Base-by-base conservation (phyloP, 306 rosid species). In the Dryas drummondii region DNA sequence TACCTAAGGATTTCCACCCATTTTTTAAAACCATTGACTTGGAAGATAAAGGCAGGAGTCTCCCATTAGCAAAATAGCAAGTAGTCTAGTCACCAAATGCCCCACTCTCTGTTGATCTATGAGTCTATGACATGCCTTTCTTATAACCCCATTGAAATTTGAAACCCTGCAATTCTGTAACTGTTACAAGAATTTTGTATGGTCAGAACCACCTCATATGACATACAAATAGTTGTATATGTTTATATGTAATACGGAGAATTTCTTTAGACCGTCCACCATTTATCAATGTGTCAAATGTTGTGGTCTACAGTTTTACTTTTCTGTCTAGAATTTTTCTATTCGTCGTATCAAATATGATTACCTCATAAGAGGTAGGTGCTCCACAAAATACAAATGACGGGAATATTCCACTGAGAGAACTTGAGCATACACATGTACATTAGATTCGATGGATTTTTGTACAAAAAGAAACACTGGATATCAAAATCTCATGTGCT, bases 391-490 rank as follows among this genome's bases (percentile, higher is more conserved):
- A 19, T 15, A 72, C 45, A 72, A 57, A 57, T 57, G 55, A 45
- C 15, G 12, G 22, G 53, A 45, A 32, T 22, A 54, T 71, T 57
- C 66, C 76, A 55, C 45, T 57, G 26, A 46, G 45, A 57, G 9
- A 71, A 71, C 59, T 42, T 69, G 5, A 47, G 41, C 15, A 44
- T 60, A 62, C 58, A 55, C 9, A 74, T 14, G 61, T 72, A 68
- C 48, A 60, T 32, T 32, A 27, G 77, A 71, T 71, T 52, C 48
- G 67, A 57, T 41, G 66, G 59, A 26, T 14, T 67, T 44, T 37
- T 69, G 68, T 75, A 80, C 84, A 75, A 42, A 32, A 80, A 52
- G 45, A 48, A 70, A 44, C 73, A 75, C 70, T 12, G 45, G 59
- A 75, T 47, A n/a, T 68, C 52, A 68, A 53, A 40, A 74, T 74